Evolutionary conservation across 441 rosid species (phyloP).

Genomic region (Corymbia calophylla): DNA sequence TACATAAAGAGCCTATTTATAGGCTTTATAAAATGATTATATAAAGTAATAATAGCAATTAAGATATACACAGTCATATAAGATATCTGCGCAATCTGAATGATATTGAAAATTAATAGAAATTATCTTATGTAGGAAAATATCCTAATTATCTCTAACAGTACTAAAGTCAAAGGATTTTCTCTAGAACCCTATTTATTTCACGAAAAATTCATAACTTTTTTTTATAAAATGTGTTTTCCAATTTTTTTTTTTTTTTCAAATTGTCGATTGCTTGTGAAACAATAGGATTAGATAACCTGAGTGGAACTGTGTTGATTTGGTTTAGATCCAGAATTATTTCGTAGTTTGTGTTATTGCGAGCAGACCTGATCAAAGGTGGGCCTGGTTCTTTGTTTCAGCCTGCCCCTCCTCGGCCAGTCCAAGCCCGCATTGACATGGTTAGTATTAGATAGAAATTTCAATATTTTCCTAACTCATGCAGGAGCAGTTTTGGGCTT

Average conservation of each 20-base stretch:
- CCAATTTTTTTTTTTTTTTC: background rate
- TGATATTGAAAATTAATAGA: too few species aligned
- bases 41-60: too few species aligned
- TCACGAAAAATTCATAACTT: background rate
- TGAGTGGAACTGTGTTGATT: background rate
- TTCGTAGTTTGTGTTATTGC: background rate
- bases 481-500: background rate
- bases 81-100: too few species aligned
- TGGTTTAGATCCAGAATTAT: background rate
- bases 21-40: too few species aligned
- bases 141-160: too few species aligned
- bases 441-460: background rate
- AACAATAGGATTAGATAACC: background rate
- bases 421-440: background rate
- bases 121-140: too few species aligned
- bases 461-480: background rate
- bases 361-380: background rate
- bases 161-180: background rate
- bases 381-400: background rate
- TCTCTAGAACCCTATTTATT: background rate
- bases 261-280: background rate
- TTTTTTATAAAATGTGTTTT: background rate
- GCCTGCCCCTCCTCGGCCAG: rapidly evolving
- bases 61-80: too few species aligned
- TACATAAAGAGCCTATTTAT: too few species aligned